These are phyloP conservation scores for Coemansia guatemalensis DNA, from an alignment of 192 early-diverging fungal species.

Conservation along the genomic window DNA sequence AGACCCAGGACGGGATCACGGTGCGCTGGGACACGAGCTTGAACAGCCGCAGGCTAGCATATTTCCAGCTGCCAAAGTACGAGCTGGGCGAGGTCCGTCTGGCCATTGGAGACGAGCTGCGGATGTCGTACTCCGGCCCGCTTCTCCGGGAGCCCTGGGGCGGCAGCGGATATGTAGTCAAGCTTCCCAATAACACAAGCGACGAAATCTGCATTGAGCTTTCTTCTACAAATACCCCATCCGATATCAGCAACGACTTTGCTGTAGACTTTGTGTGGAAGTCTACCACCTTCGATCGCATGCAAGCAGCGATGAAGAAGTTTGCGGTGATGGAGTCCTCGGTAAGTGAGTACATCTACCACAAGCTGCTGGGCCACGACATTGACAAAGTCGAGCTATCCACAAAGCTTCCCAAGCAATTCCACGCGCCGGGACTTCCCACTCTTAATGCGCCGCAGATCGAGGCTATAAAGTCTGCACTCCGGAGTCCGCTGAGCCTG, in stretches of 20 bases:
- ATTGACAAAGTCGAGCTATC: constrained; percentile 70
- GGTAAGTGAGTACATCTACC: constrained; percentile 95
- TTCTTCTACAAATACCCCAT: constrained; percentile 65
- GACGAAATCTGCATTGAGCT: constrained; percentile 97
- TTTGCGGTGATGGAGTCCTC: constrained; percentile 96
- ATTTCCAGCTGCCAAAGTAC: constrained; percentile 89
- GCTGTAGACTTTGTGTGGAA: constrained; percentile 99
- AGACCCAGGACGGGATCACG: constrained; percentile 91
- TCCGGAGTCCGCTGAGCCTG: constrained; percentile 89
- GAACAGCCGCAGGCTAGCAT: constrained; percentile 89
- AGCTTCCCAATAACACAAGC: constrained; percentile 89
- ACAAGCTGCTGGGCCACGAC: constrained; percentile 91
- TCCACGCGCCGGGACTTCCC: constrained; percentile 90
- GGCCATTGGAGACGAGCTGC: constrained; percentile 93
- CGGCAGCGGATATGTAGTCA: constrained; percentile 88
- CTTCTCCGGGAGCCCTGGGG: constrained; percentile 80
- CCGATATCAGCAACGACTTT: constrained; percentile 71
- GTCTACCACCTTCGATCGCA: constrained; percentile 93
- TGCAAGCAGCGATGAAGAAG: constrained; percentile 94
- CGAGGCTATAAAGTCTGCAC: constrained; percentile 87
- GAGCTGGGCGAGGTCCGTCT: constrained; percentile 86
- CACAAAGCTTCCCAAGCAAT: constrained; percentile 80
- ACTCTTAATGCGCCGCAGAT: constrained; percentile 98
- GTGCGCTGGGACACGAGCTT: constrained; percentile 98
- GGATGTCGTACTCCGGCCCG: constrained; percentile 84